phyloP scores from a whole-genome alignment of 2,329 filamentous ascomycete species.

The Fusarium zealandicum region DNA sequence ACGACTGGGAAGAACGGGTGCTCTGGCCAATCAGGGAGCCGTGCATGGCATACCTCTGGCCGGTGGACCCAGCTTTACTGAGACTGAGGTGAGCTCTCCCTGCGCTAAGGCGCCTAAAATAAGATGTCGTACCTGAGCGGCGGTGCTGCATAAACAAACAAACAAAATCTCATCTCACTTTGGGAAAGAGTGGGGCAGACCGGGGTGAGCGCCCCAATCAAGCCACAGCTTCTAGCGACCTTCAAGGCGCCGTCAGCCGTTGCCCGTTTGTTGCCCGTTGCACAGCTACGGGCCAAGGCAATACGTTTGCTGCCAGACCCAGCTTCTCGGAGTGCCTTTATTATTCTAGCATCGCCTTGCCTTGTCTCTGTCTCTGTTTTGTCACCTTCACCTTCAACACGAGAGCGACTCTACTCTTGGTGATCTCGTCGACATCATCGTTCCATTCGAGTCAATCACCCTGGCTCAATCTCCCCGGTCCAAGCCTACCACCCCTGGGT shows the following conservation, averaged over 20 bases:
- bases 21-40: slow-evolving; percentile 25
- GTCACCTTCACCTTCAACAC: slow-evolving; percentile 3
- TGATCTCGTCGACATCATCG: slow-evolving; percentile 17
- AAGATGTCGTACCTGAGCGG: slow-evolving; percentile 34
- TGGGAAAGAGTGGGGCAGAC: slow-evolving; percentile 27
- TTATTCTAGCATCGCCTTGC: slow-evolving; percentile 32
- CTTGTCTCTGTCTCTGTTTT: slow-evolving; percentile 14
- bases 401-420: slow-evolving; percentile 7
- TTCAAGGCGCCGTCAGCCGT: slow-evolving; percentile 25
- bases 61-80: slow-evolving; percentile 13
- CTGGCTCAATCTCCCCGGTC: slow-evolving; percentile 37
- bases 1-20: slow-evolving; percentile 40
- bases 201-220: slow-evolving; percentile 22
- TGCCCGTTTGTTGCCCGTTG: slow-evolving; percentile 44
- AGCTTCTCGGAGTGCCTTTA: slow-evolving; percentile 32
- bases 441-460: slow-evolving; percentile 27
- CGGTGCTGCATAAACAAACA: slow-evolving; percentile 46
- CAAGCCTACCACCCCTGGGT: slow-evolving; percentile 28
- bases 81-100: slow-evolving; percentile 12
- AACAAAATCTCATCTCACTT: slow-evolving; percentile 43
- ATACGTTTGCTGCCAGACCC: slow-evolving; percentile 16
- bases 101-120: slow-evolving; percentile 38
- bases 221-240: slow-evolving; percentile 27
- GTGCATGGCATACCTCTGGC: slow-evolving; percentile 37
- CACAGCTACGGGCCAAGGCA: slow-evolving; percentile 35